Evolutionary conservation across 225 moss, liverwort and hornwort genomes (phyloP).

Genomic region (Straminergon stramineum): DNA sequence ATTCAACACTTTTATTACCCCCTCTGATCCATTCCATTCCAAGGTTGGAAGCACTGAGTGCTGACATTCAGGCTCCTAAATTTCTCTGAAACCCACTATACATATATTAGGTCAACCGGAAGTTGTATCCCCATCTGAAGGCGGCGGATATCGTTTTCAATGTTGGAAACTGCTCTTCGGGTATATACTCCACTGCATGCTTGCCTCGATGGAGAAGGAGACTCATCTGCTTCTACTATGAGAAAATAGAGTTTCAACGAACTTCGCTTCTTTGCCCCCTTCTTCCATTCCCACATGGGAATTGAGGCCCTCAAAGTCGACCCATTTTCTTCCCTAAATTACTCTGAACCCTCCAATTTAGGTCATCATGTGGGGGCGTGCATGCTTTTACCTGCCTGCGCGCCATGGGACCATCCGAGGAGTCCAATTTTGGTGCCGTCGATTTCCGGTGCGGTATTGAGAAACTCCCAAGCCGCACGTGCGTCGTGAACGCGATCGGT

Average conservation of each 20-base stretch:
- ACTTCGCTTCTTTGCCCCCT: too few species aligned
- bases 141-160: not conserved
- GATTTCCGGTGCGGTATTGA: slow-evolving; percentile 19
- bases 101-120: not conserved
- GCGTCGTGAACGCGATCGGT: slow-evolving; percentile 52
- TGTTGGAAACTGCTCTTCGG: not conserved
- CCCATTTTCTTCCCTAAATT: not conserved
- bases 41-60: not conserved
- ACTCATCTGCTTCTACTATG: not conserved
- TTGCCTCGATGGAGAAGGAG: not conserved
- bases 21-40: not conserved
- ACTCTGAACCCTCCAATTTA: not conserved
- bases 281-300: not conserved
- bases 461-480: slow-evolving; percentile 42
- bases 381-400: slow-evolving; percentile 14
- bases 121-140: not conserved
- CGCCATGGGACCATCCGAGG: slow-evolving; percentile 64
- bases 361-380: not conserved
- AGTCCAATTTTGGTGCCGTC: slow-evolving; percentile 28
- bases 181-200: not conserved
- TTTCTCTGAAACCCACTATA: not conserved
- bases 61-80: not conserved
- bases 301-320: not conserved
- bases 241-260: not conserved
- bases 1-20: not conserved